These are phyloP conservation scores for Circinella umbellata DNA, from an alignment of 371 early-diverging fungal genomes.

Conservation along the genomic window DNA sequence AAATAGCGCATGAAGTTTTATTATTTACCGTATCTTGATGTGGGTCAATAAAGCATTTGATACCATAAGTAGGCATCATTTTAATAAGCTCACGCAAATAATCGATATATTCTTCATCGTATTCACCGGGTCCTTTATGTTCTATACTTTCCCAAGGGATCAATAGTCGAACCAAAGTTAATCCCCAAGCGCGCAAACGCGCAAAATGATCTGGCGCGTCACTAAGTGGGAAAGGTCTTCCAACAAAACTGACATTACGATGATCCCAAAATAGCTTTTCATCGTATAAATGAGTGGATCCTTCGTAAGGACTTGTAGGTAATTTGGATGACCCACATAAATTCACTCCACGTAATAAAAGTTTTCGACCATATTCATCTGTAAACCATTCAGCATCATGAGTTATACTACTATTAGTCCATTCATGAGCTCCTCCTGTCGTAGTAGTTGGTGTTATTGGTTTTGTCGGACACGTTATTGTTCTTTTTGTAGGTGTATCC, in stretches of 20 bases:
- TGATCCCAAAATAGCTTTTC: conserved; percentile 66
- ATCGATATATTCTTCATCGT: conserved; percentile 83
- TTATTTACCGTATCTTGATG: conserved; percentile 66
- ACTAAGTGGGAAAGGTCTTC: conserved; percentile 77
- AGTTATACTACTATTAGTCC: conserved; percentile 19
- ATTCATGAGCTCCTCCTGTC: conserved; percentile 28
- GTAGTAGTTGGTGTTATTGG: neutral
- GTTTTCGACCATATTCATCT: conserved; percentile 54
- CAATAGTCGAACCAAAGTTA: conserved; percentile 73
- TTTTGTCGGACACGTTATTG: no score
- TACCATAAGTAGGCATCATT: conserved; percentile 71
- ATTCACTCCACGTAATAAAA: conserved; percentile 70
- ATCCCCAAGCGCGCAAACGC: conserved; percentile 77
- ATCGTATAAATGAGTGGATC: conserved; percentile 58
- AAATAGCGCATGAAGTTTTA: no score
- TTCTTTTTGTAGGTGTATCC: no score
- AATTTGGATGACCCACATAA: conserved; percentile 69
- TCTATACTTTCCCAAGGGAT: conserved; percentile 88
- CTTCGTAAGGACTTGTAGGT: conserved; percentile 59
- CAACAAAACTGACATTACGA: conserved; percentile 64
- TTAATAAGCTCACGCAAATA: conserved; percentile 67
- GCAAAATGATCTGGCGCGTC: conserved; percentile 81
- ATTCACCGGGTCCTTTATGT: conserved; percentile 72
- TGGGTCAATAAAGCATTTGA: conserved; percentile 83
- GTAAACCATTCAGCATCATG: conserved; percentile 56